Base-by-base conservation (phyloP, 2,329 filamentous ascomycete species). In the Botrytis fragariae region DNA sequence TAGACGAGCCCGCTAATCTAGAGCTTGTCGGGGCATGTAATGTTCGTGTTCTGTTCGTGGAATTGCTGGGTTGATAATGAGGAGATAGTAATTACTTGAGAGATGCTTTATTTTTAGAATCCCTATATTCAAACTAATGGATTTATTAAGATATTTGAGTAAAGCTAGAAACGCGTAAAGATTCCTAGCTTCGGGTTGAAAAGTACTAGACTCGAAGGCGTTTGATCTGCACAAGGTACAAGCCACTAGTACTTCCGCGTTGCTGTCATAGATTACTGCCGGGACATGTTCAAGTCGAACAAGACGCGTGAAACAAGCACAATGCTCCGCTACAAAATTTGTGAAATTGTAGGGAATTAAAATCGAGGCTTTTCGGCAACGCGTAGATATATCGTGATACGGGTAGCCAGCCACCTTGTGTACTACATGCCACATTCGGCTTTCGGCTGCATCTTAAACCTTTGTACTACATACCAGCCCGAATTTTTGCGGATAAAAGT, bases 381-480 rank as follows among this genome's bases (percentile, higher is more conserved):
- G 25, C 45, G 35, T 10, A 16, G 14, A 67, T 16, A 45, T 22
- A 65, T 65, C 18, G 62, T 65, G 42, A n/a, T n/a, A 25, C 22
- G 45, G 25, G 64, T 51, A 54, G 25, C 45, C 60, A 63, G 60
- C 60, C 37, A 63, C 45, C 39, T 67, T 51, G 48, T 67, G 22
- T 48, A 65, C 63, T 16, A 39, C 64, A 67, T 54, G 9, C 22
- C 51, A 39, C 29, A 37, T 44, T 16, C 44, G 45, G 32, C 7
- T 16, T 67, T 54, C 64, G 32, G 32, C 25, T 37, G 32, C 29
- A 25, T 29, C 45, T 32, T 18, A 6, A 37, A 25, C 42, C 62
- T 65, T 65, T 48, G 62, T 65, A 51, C 29, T 25, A 54, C 64
- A 39, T 12, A 39, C 64, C 44, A n/a, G 37, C 35, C 32, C 64